Conservation (phyloP, 257 asterid genomes). For the Vinca minor region DNA sequence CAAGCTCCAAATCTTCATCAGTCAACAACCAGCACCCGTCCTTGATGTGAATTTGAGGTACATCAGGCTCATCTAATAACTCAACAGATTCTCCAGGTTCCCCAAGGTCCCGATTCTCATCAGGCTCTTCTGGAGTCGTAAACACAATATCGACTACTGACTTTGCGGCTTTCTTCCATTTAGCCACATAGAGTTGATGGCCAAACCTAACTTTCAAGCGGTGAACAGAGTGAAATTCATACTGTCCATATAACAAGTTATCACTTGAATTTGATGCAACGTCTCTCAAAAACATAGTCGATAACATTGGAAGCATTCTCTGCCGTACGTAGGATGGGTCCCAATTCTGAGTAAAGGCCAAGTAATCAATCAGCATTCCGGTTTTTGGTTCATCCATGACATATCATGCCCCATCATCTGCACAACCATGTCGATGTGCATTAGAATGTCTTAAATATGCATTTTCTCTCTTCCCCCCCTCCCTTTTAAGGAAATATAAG, state of each 20-base stretch:
- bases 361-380: slow-evolving; percentile 63
- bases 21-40: slow-evolving; percentile 51
- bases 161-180: slow-evolving; percentile 56
- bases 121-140: slow-evolving; percentile 34
- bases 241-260: slow-evolving; percentile 52
- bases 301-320: slow-evolving; percentile 67
- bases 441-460: neutral
- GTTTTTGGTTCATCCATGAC: slow-evolving; percentile 49
- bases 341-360: slow-evolving; percentile 70
- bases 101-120: slow-evolving; percentile 22
- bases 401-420: slow-evolving; percentile 52
- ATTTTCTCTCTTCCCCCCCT: too few species aligned
- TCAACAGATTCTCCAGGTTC: slow-evolving; percentile 47
- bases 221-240: slow-evolving; percentile 67
- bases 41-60: slow-evolving; percentile 39
- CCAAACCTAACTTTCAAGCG: slow-evolving; percentile 66
- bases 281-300: slow-evolving; percentile 62
- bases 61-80: slow-evolving; percentile 45
- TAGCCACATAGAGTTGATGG: slow-evolving; percentile 57
- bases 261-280: slow-evolving; percentile 43
- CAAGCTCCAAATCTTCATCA: slow-evolving; percentile 84
- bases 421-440: slow-evolving; percentile 8
- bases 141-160: slow-evolving; percentile 20
- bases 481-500: too few species aligned
- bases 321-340: slow-evolving; percentile 83